Evolutionary conservation across 2,329 filamentous ascomycete genomes (phyloP), one percentile per base, ranked within the genome.

Genomic region (Rasamsonia emersonii): DNA sequence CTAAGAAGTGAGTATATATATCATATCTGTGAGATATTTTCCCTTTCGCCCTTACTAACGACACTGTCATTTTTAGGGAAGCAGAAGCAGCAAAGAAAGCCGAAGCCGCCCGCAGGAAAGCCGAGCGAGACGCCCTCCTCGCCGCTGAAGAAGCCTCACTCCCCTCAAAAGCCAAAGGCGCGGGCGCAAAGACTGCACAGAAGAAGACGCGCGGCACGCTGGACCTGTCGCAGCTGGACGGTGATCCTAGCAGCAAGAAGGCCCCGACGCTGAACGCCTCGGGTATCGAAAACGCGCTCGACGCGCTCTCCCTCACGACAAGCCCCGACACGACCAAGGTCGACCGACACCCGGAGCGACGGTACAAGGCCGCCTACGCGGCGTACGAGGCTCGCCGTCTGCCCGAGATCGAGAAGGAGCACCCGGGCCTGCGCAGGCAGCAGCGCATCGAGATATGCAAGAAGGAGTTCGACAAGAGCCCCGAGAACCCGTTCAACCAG

Each of bases 401-500:
- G 45, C 71, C 76, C 2, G 86, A 96, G 70, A 85, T 95, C 73
- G 83, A 89, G 53, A 66, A 75, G 33, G 86, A 95, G 58, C 82
- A 80, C 32, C 77, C 81, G 36, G 86, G 85, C 1, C 59, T 96
- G 53, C 70, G 88, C 36, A 68, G 83, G 46, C 76, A 93, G 47
- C 88, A 95, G 72, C 81, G 83, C 61, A 79, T 88, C 50, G 82
- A 89, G 42, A 71, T 79, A 52, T 83, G 93, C 45, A 64, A 75
- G 41, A 93, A 93, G 69, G 91, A 96, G 65, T 98, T 96, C 58
- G 82, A 93, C 61, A 93, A 86, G 69, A 83, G 82, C 51, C 80
- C 84, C 2, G 89, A 96, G 49, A 98, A 98, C 59, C 91, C 91
- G 9, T 91, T 93, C 65, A 94, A 94, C 64, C 85, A 93, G 64